Evolutionary conservation across 2,329 filamentous ascomycete genomes (phyloP).

Genomic region (Exophiala sp.): DNA sequence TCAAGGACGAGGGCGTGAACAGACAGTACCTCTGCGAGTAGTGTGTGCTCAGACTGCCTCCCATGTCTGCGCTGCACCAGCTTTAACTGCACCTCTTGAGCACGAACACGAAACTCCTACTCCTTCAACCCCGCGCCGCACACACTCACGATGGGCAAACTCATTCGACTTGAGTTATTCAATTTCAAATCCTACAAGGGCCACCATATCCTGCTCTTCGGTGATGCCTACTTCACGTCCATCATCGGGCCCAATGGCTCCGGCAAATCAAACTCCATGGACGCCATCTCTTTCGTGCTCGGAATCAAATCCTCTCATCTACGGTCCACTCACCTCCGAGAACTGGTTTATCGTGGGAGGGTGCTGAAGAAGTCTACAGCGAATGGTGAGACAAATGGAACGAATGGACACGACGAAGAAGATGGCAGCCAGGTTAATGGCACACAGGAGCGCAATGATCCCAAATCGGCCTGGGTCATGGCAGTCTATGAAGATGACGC

Average conservation of each 20-base stretch:
- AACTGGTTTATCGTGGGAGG: conserved; percentile 92
- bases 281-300: conserved; percentile 97
- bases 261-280: conserved; percentile 99
- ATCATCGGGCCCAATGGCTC: conserved; percentile 99
- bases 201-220: conserved; percentile 88
- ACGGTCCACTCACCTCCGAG: conserved; percentile 86
- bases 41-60: not conserved
- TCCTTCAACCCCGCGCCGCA: not conserved
- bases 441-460: conserved; percentile 65
- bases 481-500: conserved; percentile 98
- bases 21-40: not conserved
- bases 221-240: conserved; percentile 97
- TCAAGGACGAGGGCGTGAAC: no score
- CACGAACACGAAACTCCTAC: not conserved
- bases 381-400: conserved; percentile 65
- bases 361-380: conserved; percentile 90
- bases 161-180: conserved; percentile 89
- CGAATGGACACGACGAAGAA: conserved; percentile 62
- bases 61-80: not conserved
- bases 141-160: conserved; percentile 76
- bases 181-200: conserved; percentile 99
- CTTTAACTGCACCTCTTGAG: not conserved
- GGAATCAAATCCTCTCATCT: conserved; percentile 99
- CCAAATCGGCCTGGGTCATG: conserved; percentile 97
- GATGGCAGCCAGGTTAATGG: conserved; percentile 59